A percentile compares a stretch with the other conserved stretches of the same genome.
Evolutionary conservation across 306 rosid genomes (phyloP).

Genomic region (Betula pendula): DNA sequence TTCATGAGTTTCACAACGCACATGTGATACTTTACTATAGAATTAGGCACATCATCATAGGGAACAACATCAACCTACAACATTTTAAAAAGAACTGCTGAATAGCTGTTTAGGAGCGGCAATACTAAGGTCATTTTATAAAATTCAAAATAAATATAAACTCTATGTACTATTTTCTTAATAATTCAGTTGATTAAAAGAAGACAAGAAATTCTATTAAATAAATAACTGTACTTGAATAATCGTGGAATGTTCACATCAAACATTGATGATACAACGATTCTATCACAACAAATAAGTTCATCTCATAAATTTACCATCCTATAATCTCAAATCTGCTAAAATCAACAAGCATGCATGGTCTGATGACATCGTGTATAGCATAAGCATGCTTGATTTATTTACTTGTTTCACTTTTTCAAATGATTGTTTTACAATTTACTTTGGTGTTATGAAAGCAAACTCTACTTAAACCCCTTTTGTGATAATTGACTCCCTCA

Average conservation of each 20-base stretch:
- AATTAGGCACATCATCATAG: constrained; percentile 59
- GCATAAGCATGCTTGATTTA: not conserved
- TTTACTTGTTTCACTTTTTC: not conserved
- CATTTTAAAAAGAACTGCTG: not conserved
- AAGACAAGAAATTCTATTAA: not conserved
- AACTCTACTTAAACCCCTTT: not conserved
- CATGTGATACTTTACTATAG: constrained; percentile 56
- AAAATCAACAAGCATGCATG: not conserved
- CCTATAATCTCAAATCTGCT: not conserved
- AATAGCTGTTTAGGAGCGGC: not conserved
- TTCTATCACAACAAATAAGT: not conserved
- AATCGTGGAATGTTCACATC: not conserved
- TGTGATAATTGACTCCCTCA: not conserved
- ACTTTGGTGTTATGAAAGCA: not conserved
- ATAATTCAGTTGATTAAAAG: not conserved
- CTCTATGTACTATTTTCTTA: not conserved
- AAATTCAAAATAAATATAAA: not conserved
- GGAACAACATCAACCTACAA: constrained; percentile 78
- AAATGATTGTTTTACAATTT: not conserved
- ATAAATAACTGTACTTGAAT: not conserved
- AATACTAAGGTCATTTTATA: not conserved
- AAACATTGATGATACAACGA: not conserved
- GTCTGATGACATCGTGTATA: not conserved
- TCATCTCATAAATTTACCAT: not conserved
- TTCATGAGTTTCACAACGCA: constrained; percentile 64